Evolutionary conservation across 2,329 filamentous ascomycete genomes (phyloP).

Genomic region (Cladophialophora exuberans): DNA sequence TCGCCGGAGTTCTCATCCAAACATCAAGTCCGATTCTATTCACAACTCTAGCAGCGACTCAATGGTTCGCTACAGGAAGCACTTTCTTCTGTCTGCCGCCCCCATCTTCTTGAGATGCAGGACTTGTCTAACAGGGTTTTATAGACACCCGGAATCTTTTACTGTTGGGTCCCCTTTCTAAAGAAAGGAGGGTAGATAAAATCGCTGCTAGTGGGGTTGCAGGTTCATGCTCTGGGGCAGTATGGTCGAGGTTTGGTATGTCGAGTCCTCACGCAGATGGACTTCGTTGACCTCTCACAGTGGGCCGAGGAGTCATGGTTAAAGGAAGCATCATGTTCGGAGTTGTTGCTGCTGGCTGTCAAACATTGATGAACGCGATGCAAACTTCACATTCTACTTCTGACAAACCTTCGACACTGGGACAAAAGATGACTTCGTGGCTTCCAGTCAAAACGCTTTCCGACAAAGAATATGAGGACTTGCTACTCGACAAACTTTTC

Average conservation of each 20-base stretch:
- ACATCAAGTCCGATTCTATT: slow-evolving; percentile 68
- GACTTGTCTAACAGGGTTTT: background rate
- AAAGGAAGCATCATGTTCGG: slow-evolving; percentile 28
- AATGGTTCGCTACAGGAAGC: slow-evolving; percentile 78
- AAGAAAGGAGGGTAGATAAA: slow-evolving; percentile 35
- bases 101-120: background rate
- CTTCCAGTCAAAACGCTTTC: slow-evolving; percentile 71
- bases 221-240: slow-evolving; percentile 28
- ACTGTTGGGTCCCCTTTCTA: slow-evolving; percentile 14
- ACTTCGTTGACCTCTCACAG: slow-evolving; percentile 11
- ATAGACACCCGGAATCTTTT: slow-evolving; percentile 21
- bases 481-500: slow-evolving; percentile 72
- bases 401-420: slow-evolving; percentile 8
- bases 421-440: slow-evolving; percentile 53
- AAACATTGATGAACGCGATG: slow-evolving; percentile 36
- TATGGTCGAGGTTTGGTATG: slow-evolving; percentile 28
- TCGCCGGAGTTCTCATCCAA: slow-evolving; percentile 72
- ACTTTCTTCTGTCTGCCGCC: slow-evolving; percentile 71
- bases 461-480: slow-evolving; percentile 72
- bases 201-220: slow-evolving; percentile 29
- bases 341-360: slow-evolving; percentile 20
- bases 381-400: slow-evolving; percentile 42
- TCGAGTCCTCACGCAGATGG: background rate
- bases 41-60: slow-evolving; percentile 71
- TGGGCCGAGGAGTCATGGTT: slow-evolving; percentile 23